A percentile compares a stretch with the other conserved stretches of the same genome.
Conservation (phyloP, 179 eudicot species). For the Beta macrorhiza region DNA sequence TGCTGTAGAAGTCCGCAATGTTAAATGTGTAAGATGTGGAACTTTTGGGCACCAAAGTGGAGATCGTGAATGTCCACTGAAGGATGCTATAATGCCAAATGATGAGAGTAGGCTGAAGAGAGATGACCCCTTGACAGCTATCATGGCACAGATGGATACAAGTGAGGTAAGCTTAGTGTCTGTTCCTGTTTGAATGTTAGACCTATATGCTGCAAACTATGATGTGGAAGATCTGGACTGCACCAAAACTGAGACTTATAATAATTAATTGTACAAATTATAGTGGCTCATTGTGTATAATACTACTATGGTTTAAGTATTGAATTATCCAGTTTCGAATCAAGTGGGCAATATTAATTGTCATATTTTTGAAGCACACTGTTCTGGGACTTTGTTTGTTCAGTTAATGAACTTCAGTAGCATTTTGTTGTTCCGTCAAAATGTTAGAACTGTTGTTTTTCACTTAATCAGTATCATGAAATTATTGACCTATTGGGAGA, state of each 20-base stretch:
- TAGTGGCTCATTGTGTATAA: not conserved
- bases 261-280: not conserved
- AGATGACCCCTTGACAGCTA: constrained; percentile 92
- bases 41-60: constrained; percentile 93
- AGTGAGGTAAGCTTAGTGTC: constrained; percentile 52
- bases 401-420: no score
- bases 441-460: no score
- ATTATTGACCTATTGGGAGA: no score
- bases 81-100: constrained; percentile 91
- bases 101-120: constrained; percentile 91
- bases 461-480: no score
- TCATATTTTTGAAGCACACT: not conserved
- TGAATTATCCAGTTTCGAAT: no score
- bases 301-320: not conserved
- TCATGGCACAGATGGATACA: constrained; percentile 69
- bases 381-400: not conserved
- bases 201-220: not conserved
- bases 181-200: not conserved
- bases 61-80: constrained; percentile 97
- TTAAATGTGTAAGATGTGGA: constrained; percentile 94
- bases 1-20: constrained; percentile 92
- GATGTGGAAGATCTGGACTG: not conserved
- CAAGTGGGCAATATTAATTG: no score
- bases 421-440: no score
- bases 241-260: not conserved